Evolutionary conservation across 148 eudicot genomes (phyloP).

Genomic region (Heliosperma pusillum): DNA sequence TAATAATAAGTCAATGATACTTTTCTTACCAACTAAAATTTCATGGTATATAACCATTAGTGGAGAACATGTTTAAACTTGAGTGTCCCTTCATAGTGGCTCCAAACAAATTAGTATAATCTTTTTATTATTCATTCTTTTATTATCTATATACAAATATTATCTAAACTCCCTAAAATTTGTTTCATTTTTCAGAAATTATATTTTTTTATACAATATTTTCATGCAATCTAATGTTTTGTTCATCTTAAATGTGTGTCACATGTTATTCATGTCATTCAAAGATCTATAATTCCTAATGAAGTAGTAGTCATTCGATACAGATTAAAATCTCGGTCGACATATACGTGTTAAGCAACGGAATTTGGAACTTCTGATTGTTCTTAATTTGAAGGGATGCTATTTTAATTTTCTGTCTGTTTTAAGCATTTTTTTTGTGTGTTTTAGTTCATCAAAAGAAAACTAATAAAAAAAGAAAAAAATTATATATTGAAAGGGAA

Average conservation of each 20-base stretch:
- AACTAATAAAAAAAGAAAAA: neutral
- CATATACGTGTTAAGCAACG: neutral
- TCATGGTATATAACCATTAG: slow-evolving; percentile 21
- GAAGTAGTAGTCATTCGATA: slow-evolving; percentile 3
- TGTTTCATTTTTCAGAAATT: neutral
- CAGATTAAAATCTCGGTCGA: slow-evolving; percentile 8
- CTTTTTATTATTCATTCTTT: neutral
- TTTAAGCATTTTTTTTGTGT: slow-evolving; percentile 7
- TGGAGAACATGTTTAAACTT: slow-evolving; percentile 24
- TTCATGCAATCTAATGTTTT: slow-evolving; percentile 7
- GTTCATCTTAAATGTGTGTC: neutral
- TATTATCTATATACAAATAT: neutral
- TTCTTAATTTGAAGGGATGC: slow-evolving; percentile 25
- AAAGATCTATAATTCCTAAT: neutral
- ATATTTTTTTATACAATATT: neutral
- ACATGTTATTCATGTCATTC: slow-evolving; percentile 4
- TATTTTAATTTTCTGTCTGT: slow-evolving; percentile 3
- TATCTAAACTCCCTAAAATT: slow-evolving; percentile 20
- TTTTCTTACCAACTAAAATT: neutral
- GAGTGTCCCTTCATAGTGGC: slow-evolving; percentile 31
- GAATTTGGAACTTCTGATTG: neutral
- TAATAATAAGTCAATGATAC: slow-evolving; percentile 23
- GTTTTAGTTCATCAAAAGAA: neutral
- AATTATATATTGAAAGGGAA: neutral
- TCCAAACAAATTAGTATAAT: slow-evolving; percentile 14